Evolutionary conservation across 345 rosid genomes (phyloP).

Genomic region (Eucalyptus polybractea): DNA sequence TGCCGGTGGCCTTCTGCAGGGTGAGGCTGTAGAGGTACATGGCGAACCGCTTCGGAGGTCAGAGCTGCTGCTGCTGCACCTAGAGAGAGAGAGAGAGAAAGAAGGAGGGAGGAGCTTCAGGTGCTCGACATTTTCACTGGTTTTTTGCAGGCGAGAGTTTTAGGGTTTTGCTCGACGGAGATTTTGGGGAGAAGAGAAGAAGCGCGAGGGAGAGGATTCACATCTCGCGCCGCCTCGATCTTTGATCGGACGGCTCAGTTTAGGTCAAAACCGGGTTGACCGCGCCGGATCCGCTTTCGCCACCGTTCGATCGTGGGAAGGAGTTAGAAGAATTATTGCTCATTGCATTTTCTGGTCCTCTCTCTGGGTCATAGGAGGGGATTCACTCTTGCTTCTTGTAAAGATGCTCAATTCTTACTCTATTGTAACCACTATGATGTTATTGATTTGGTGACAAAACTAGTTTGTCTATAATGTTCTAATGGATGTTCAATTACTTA

Average conservation of each 20-base stretch:
- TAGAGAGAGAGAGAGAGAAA: neutral
- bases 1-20: constrained; percentile 89
- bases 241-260: neutral
- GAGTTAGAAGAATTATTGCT: neutral
- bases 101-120: neutral
- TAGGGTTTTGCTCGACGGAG: neutral
- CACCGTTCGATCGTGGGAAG: neutral
- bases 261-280: neutral
- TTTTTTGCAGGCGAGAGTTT: neutral
- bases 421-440: no score
- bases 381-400: neutral
- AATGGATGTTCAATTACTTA: neutral
- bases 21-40: constrained; percentile 96
- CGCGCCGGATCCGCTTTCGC: neutral
- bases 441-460: neutral
- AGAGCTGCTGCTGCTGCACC: neutral
- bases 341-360: no score
- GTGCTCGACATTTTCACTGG: neutral
- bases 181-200: neutral
- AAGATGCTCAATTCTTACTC: no score
- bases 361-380: neutral
- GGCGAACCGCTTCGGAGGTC: neutral
- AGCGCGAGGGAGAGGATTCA: neutral
- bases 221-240: neutral
- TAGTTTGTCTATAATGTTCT: no score